Percentiles rank a stretch among this genome's conserved stretches.
These are phyloP conservation scores for Orbilia ellipsospora DNA, from an alignment of 2,329 filamentous ascomycete species.

Conservation along the genomic window DNA sequence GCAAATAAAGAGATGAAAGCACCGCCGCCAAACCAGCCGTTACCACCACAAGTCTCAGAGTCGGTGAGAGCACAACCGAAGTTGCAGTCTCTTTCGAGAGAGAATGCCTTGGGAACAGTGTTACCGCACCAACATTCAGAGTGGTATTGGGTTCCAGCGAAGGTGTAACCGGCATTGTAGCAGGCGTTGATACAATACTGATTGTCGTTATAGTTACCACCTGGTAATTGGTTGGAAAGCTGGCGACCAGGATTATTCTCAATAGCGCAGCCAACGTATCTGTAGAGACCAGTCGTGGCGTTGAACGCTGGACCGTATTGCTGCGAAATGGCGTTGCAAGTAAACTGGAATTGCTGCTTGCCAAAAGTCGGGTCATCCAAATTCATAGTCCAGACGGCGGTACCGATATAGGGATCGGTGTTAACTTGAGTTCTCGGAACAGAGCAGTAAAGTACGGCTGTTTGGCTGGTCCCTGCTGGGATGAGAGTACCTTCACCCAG, in stretches of 20 bases:
- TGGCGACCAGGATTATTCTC: constrained; percentile 70
- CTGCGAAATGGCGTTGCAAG: constrained; percentile 67
- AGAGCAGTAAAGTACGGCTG: constrained; percentile 68
- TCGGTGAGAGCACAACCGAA: constrained; percentile 32
- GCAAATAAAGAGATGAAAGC: constrained; percentile 67
- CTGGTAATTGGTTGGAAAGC: constrained; percentile 64
- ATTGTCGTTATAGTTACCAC: constrained; percentile 64
- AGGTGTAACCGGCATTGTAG: constrained; percentile 61
- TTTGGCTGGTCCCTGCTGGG: constrained; percentile 66
- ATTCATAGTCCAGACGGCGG: constrained; percentile 70
- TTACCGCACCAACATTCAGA: constrained; percentile 67
- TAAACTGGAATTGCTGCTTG: constrained; percentile 68
- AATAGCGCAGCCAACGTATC: constrained; percentile 69
- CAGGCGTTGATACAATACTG: constrained; percentile 66
- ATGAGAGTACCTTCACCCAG: constrained; percentile 70
- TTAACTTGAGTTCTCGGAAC: constrained; percentile 71
- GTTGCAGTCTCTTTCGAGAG: constrained; percentile 63
- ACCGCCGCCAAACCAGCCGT: constrained; percentile 62
- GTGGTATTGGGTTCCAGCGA: constrained; percentile 67
- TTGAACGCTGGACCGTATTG: constrained; percentile 67
- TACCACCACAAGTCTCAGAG: constrained; percentile 66
- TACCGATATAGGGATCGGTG: constrained; percentile 66
- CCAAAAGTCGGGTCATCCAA: constrained; percentile 68
- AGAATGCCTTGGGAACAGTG: constrained; percentile 63
- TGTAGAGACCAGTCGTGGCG: constrained; percentile 63